Base-by-base conservation (phyloP, 495 filamentous ascomycete species). In the Aspergillus nanangensis region DNA sequence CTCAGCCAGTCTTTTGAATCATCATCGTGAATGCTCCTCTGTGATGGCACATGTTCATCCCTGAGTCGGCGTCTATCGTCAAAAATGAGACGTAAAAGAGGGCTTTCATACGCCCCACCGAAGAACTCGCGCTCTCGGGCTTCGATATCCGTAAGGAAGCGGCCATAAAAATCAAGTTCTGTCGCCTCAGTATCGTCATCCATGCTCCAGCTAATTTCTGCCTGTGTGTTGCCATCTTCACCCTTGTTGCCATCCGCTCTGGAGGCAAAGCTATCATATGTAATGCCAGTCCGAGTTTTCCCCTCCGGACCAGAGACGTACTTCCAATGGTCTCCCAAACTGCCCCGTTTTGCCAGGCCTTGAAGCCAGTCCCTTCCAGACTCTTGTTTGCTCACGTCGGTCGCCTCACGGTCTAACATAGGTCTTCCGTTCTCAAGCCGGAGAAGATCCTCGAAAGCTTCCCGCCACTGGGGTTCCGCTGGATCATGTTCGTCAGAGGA, bases 401-500 rank as follows among this genome's bases (percentile, higher is more conserved):
- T 18, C 2, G 50, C 32, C 23, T 62, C 57, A 20, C 44, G 58
- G 35, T 72, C 67, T 4, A 73, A 55, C 64, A 78, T 65, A 4
- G 63, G 57, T 45, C 71, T 68, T 37, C 72, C 77, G 38, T 72
- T 75, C 27, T 75, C 62, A 2, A 78, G 58, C 19, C 64, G 60
- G 8, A 81, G 41, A 8, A 81, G 62, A 56, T 81, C 78, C 48
- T 80, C 77, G 45, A 80, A 80, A 0, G 78, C 78, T 39, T 72
- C 67, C 13, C 74, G 66, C 76, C 76, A 81, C 23, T 61, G 69
- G 4, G 69, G 66, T 41, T 71, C 64, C 4, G 47, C 50, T 3
- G 60, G 51, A 17, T 70, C 63, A 25, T 43, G 53, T 9, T 67
- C 65, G n/a, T n/a, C n/a, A 1, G 59, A 52, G 5, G 50, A 46